These are phyloP conservation scores for Cordyceps cicadae DNA, from an alignment of 2,329 filamentous ascomycete species.

Conservation along the genomic window DNA sequence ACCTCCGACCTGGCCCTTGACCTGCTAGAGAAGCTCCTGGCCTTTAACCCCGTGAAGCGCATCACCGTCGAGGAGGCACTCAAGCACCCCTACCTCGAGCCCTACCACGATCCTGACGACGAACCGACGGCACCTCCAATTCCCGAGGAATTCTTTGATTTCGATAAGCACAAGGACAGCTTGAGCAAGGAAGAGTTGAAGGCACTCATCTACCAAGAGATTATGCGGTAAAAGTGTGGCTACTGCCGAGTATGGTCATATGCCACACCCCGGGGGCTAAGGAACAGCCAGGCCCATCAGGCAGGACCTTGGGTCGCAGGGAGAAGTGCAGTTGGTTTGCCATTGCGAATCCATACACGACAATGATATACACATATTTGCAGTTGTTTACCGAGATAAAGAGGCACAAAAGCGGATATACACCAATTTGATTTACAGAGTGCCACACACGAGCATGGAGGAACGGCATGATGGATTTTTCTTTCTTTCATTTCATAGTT, in stretches of 20 bases:
- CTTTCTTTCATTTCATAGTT: not conserved
- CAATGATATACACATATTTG: not conserved
- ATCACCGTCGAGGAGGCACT: constrained; percentile 97
- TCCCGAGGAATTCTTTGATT: constrained; percentile 98
- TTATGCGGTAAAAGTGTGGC: constrained; percentile 52
- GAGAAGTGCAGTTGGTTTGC: not conserved
- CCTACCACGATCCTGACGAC: constrained; percentile 97
- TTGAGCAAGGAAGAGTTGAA: constrained; percentile 98
- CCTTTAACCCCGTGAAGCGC: constrained; percentile 97
- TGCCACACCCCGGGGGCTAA: not conserved
- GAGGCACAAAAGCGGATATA: constrained; percentile 4
- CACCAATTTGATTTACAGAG: constrained; percentile 10
- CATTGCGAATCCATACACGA: not conserved
- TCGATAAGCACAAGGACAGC: constrained; percentile 99
- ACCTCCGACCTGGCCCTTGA: constrained; percentile 96
- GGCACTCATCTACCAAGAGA: constrained; percentile 95
- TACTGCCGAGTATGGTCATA: not conserved
- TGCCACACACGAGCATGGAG: constrained; percentile 3
- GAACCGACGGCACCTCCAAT: constrained; percentile 95
- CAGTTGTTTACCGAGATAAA: not conserved
- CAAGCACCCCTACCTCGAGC: constrained; percentile 95
- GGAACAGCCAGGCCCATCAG: constrained; percentile 3
- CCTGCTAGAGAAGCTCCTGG: constrained; percentile 86
- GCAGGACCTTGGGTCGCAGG: constrained; percentile 8
- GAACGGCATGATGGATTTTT: not conserved